Evolutionary conservation across 768 basidiomycete species (phyloP).

Genomic region (Naganishia kalamii): DNA sequence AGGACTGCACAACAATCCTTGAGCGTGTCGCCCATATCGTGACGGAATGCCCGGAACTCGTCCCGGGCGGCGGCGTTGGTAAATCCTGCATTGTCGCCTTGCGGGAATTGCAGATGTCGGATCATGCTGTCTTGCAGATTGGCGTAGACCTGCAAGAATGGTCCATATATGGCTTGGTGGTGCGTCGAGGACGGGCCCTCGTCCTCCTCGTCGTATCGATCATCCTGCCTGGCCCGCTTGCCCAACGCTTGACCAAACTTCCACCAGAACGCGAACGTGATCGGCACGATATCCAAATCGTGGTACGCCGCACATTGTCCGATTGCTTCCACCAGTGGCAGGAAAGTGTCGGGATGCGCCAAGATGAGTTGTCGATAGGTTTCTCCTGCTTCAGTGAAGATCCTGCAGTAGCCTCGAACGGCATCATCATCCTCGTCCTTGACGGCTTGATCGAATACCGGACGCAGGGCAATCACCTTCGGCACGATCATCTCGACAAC

Average conservation of each 20-base stretch:
- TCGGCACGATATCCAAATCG: constrained; percentile 91
- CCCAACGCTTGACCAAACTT: constrained; percentile 82
- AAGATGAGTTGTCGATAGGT: constrained; percentile 83
- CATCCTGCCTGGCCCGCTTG: constrained; percentile 62
- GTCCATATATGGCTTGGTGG: constrained; percentile 26
- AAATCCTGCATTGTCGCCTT: constrained; percentile 51
- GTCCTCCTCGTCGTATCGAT: constrained; percentile 18
- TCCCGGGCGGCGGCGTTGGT: constrained; percentile 80
- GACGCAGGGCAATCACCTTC: constrained; percentile 66
- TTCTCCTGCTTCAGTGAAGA: constrained; percentile 96
- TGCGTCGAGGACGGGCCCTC: constrained; percentile 44
- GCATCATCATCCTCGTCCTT: constrained; percentile 74
- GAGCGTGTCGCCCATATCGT: constrained; percentile 97
- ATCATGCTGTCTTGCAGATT: constrained; percentile 80
- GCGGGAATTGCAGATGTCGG: constrained; percentile 81
- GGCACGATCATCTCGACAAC: constrained; percentile 84
- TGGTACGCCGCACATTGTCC: constrained; percentile 84
- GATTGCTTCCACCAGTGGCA: constrained; percentile 91
- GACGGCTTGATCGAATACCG: constrained; percentile 53
- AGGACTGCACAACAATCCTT: constrained; percentile 97
- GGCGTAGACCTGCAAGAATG: constrained; percentile 75
- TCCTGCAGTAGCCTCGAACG: constrained; percentile 78
- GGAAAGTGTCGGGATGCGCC: constrained; percentile 84
- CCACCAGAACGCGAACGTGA: constrained; percentile 99
- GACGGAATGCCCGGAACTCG: constrained; percentile 87